Evolutionary conservation across 2,329 filamentous ascomycete genomes (phyloP), one percentile per base, ranked within the genome.

Genomic region (Allantophomopsis cytisporea): DNA sequence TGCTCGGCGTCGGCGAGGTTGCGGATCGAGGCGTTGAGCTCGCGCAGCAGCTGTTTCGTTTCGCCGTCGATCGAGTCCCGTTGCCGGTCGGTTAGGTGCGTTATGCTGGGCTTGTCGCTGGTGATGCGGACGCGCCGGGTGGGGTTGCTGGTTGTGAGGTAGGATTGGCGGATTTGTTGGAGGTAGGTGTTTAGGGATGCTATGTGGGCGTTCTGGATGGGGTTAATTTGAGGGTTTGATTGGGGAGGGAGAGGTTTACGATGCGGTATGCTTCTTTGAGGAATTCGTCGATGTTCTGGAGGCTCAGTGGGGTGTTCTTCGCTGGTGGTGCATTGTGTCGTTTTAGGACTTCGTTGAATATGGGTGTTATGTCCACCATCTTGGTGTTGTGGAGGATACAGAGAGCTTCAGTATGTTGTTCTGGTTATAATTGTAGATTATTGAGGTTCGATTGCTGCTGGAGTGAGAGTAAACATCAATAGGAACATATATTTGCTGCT

Each of bases 231-330:
- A n/a, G 23, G 23, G 23, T 3, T 28, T 28, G 7, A 8, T 28
- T 12, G 23, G 10, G 3, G 8, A 3, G 23, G 23, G 23, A 8
- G 23, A 28, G 23, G 45, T 71, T 53, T 65, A 93, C 88, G 59
- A 96, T 95, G 56, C 82, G 76, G 62, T 94, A 91, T 39, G 91
- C 91, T 62, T 96, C 89, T 55, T 89, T 87, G 28, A 96, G 66
- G 56, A 96, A 98, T 52, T 83, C 82, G 57, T 95, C 84, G 38
- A 91, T 71, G 49, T 61, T 69, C 47, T 71, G 64, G 37, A 66
- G 50, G 41, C 47, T 47, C 23, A 55, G 40, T 16, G 51, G 46
- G 13, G 50, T 49, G 32, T 50, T 46, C 10, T 48, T 42, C 11
- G 70, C 66, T 7, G 66, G 61, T 20, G 64, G 62, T 35, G 70